Conservation (phyloP, 768 basidiomycete species). For the Leccinellum rugosiceps region DNA sequence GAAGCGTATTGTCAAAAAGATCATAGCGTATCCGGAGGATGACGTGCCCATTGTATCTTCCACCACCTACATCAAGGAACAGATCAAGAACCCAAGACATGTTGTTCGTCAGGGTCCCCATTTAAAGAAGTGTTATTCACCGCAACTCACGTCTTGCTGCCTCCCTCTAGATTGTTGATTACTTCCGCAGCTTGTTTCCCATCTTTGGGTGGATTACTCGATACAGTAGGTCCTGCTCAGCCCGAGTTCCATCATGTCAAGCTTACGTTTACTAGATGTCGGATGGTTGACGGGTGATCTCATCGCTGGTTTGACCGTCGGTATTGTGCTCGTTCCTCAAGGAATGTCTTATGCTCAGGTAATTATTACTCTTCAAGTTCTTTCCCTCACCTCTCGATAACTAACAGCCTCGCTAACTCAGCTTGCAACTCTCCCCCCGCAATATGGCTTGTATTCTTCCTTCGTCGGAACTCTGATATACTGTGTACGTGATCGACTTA, state of each 20-base stretch:
- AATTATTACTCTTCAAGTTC: background rate
- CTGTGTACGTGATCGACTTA: background rate
- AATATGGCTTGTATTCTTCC: background rate
- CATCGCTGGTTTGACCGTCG: background rate
- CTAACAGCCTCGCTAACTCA: background rate
- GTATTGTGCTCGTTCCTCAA: background rate
- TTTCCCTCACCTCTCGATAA: background rate
- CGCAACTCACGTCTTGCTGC: background rate
- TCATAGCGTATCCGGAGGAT: background rate
- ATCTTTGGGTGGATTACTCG: background rate
- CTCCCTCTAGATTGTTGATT: background rate
- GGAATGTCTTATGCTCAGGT: background rate
- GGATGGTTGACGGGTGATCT: background rate
- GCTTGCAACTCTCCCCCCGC: background rate
- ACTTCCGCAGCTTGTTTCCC: background rate
- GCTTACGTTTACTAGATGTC: background rate
- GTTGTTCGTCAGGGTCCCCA: background rate
- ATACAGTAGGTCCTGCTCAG: background rate
- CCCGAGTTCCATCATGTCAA: background rate
- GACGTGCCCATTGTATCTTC: background rate
- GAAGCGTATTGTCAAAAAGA: background rate
- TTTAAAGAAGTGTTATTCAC: background rate
- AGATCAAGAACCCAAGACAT: background rate
- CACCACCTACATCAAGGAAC: background rate
- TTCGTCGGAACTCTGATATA: background rate